phyloP scores from a whole-genome alignment of 2,329 filamentous ascomycete genomes.

The Fusarium subglutinans region DNA sequence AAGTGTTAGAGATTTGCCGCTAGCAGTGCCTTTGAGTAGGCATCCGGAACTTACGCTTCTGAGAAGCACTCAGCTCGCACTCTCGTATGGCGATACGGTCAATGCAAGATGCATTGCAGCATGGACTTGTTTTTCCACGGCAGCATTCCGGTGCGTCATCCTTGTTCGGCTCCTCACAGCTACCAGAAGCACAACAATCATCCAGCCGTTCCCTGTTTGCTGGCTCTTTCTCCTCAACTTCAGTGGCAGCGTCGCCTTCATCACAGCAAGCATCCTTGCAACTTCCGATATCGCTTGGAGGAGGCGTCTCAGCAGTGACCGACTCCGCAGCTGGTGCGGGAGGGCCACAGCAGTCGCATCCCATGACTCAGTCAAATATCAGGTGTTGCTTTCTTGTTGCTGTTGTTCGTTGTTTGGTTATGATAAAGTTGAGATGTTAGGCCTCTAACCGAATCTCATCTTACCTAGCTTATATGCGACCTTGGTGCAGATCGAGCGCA shows the following conservation, averaged over 20 bases:
- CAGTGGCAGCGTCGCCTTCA: background rate
- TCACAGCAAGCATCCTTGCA: constrained; percentile 19
- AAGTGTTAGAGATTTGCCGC: background rate
- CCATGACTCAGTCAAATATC: constrained; percentile 6
- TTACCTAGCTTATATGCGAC: background rate
- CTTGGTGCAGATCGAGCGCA: background rate
- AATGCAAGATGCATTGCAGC: constrained; percentile 55
- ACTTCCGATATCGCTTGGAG: background rate
- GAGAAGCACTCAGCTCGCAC: constrained; percentile 41
- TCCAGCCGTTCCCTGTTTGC: background rate
- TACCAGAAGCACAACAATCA: background rate
- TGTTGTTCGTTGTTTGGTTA: background rate
- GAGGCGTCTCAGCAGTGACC: background rate
- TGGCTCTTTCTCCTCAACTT: background rate
- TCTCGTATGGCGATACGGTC: constrained; percentile 56
- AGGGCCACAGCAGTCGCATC: constrained; percentile 29
- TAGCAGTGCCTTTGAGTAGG: background rate
- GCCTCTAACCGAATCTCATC: background rate
- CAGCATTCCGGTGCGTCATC: constrained; percentile 50
- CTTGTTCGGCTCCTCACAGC: background rate
- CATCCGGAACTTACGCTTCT: background rate
- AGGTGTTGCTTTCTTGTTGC: background rate
- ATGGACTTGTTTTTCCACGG: constrained; percentile 51
- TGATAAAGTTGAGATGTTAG: background rate
- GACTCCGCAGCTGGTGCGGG: background rate